Conservation (phyloP, 441 rosid genomes). For the Pelargonium cotyledonis region DNA sequence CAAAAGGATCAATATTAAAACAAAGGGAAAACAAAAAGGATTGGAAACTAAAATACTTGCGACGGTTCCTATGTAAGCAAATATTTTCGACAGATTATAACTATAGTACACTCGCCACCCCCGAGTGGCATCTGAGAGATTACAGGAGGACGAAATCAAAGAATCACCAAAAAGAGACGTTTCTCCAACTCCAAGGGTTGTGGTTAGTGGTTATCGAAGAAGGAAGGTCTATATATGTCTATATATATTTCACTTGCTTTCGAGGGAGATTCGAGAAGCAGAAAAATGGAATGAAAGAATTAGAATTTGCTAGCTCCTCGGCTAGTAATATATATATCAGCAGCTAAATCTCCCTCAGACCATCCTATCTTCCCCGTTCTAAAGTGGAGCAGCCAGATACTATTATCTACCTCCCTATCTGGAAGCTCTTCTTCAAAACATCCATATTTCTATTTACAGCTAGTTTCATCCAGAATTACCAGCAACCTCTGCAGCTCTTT, state of each 20-base stretch:
- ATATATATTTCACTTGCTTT: slow-evolving; percentile 7
- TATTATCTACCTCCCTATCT: slow-evolving; percentile 26
- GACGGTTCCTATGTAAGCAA: slow-evolving; percentile 29
- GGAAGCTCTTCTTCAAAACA: slow-evolving; percentile 26
- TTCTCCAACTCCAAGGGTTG: slow-evolving; percentile 2
- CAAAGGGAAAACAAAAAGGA: neutral
- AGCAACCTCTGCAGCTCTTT: slow-evolving; percentile 96
- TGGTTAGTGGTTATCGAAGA: slow-evolving; percentile 27
- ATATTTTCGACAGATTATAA: slow-evolving; percentile 28
- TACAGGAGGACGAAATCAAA: slow-evolving; percentile 38
- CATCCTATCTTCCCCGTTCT: slow-evolving; percentile 19
- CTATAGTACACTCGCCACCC: slow-evolving; percentile 54
- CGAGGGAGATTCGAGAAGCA: slow-evolving; percentile 8
- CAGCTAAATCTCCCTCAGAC: slow-evolving; percentile 8
- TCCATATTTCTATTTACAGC: slow-evolving; percentile 39
- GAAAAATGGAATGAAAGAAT: slow-evolving; percentile 31
- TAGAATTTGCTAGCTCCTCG: slow-evolving; percentile 16
- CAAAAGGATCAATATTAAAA: slow-evolving; percentile 4
- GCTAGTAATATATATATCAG: slow-evolving; percentile 4
- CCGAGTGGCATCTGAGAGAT: slow-evolving; percentile 30
- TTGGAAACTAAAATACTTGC: slow-evolving; percentile 23
- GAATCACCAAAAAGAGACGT: slow-evolving; percentile 40
- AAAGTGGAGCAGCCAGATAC: slow-evolving; percentile 28
- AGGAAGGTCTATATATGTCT: slow-evolving; percentile 15
- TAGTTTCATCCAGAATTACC: slow-evolving; percentile 49